Percentiles rank a stretch among this genome's conserved stretches.
These are phyloP conservation scores for Mitragyna speciosa DNA, from an alignment of 257 asterid genomes.

Conservation along the genomic window DNA sequence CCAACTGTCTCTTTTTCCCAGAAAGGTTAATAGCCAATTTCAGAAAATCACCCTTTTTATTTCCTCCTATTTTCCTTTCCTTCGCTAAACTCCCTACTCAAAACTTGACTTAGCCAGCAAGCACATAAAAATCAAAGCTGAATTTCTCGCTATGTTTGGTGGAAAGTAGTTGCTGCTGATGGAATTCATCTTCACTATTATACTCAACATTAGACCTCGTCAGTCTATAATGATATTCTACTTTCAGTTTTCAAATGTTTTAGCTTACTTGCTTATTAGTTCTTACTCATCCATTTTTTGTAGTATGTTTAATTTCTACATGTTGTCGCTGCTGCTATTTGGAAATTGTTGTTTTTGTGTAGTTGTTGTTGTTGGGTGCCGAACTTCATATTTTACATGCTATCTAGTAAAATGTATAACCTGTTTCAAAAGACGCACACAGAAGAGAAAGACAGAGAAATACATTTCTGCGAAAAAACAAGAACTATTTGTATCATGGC, in stretches of 20 bases:
- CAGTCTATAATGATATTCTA: constrained; percentile 1
- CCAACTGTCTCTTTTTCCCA: constrained; percentile 7
- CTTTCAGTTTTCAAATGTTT: background rate
- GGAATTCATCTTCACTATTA: constrained; percentile 31
- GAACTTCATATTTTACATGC: constrained; percentile 22
- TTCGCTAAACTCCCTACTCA: constrained; percentile 3
- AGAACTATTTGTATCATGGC: background rate
- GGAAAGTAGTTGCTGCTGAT: constrained; percentile 41
- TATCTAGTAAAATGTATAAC: background rate
- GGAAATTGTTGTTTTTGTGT: background rate
- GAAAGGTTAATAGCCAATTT: background rate
- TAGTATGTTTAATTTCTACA: background rate
- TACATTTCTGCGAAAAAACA: background rate
- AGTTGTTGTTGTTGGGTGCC: constrained; percentile 21
- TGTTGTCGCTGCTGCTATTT: background rate
- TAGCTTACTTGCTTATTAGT: background rate
- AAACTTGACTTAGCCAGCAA: constrained; percentile 27
- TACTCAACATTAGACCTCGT: constrained; percentile 11
- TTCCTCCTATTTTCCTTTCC: constrained; percentile 8
- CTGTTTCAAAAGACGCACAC: constrained; percentile 6
- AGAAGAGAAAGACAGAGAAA: background rate
- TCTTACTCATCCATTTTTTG: constrained; percentile 12
- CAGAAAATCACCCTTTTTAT: background rate
- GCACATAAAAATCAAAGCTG: constrained; percentile 8
- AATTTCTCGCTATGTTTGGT: constrained; percentile 39